Conservation (phyloP, 495 filamentous ascomycete genomes). For the Penicillium atrosanguineum region DNA sequence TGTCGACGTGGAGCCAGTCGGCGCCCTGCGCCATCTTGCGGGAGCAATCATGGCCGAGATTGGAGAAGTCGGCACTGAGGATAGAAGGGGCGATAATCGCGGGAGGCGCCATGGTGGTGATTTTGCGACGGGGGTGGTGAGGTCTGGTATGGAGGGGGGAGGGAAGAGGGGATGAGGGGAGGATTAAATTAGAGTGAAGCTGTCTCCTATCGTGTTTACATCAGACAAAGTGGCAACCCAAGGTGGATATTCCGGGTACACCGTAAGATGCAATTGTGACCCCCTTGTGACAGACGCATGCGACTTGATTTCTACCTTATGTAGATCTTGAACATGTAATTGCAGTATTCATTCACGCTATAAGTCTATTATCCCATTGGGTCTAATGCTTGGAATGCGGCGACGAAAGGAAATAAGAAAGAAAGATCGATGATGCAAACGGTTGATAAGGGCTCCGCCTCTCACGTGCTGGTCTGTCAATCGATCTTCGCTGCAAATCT, state of each 20-base stretch:
- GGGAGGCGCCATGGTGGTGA: conserved; percentile 68
- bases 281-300: background rate
- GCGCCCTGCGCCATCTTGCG: conserved; percentile 77
- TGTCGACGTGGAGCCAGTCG: conserved; percentile 77
- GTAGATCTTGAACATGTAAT: background rate
- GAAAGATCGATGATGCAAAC: conserved; percentile 17
- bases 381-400: no score
- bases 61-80: conserved; percentile 90
- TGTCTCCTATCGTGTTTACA: conserved; percentile 17
- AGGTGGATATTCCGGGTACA: conserved; percentile 23
- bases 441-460: conserved; percentile 24
- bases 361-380: no score
- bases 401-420: no score
- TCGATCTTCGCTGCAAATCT: conserved; percentile 10
- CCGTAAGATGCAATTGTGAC: conserved; percentile 7
- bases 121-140: background rate
- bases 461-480: conserved; percentile 21
- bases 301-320: background rate
- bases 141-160: conserved; percentile 1
- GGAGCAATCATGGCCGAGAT: conserved; percentile 79
- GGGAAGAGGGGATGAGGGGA: conserved; percentile 3
- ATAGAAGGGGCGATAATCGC: conserved; percentile 97
- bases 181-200: background rate
- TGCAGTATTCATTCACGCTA: background rate
- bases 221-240: conserved; percentile 26